phyloP scores from a whole-genome alignment of 441 rosid genomes.

The Pelargonium citronellum region DNA sequence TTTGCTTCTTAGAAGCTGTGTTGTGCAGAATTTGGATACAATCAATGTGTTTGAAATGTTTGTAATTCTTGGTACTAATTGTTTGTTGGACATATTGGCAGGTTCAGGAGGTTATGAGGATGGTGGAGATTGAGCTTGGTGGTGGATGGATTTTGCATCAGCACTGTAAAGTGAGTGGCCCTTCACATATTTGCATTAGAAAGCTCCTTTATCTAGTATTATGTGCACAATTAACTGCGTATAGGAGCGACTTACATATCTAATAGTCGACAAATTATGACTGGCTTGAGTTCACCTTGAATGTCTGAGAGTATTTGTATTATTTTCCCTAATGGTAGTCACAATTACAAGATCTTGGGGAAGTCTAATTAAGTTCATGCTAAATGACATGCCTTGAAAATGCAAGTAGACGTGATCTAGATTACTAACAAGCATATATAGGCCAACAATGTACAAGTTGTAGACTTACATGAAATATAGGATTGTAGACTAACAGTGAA shows the following conservation, averaged over 20 bases:
- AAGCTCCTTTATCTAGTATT: neutral
- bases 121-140: conserved; percentile 81
- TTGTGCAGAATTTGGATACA: neutral
- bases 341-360: neutral
- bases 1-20: neutral
- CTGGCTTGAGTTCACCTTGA: neutral
- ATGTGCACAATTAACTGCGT: neutral
- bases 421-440: too few species aligned
- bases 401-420: too few species aligned
- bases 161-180: conserved; percentile 33
- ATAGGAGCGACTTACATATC: neutral
- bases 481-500: too few species aligned
- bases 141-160: conserved; percentile 71
- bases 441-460: too few species aligned
- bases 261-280: neutral
- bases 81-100: conserved; percentile 22
- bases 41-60: neutral
- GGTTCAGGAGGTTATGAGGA: conserved; percentile 68
- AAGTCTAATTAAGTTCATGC: too few species aligned
- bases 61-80: conserved; percentile 12
- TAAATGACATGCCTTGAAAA: too few species aligned
- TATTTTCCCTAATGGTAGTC: neutral
- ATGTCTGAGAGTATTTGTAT: neutral
- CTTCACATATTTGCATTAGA: neutral
- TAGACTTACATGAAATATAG: too few species aligned